phyloP scores from a whole-genome alignment of 805 yeast species.

The Metschnikowia lachancei region DNA sequence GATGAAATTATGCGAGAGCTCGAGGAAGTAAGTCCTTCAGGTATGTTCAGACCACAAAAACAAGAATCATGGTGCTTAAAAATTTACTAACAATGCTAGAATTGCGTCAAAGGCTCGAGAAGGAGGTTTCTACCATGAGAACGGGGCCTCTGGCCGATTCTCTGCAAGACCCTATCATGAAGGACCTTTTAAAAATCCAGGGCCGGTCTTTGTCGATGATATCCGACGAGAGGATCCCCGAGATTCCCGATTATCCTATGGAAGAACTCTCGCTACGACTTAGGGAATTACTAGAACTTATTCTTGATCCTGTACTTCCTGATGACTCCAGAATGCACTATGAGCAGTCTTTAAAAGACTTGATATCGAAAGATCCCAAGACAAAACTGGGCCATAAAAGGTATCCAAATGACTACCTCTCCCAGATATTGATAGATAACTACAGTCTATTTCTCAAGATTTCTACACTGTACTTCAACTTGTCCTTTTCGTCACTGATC shows the following conservation, averaged over 20 bases:
- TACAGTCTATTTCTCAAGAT: conserved; percentile 30
- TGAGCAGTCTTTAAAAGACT: conserved; percentile 27
- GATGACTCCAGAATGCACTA: conserved; percentile 30
- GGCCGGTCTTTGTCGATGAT: conserved; percentile 10
- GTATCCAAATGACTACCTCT: conserved; percentile 38
- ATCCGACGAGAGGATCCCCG: background rate
- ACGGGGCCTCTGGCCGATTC: conserved; percentile 7
- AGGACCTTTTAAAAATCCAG: conserved; percentile 31
- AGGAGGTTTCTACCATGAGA: conserved; percentile 7
- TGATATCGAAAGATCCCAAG: conserved; percentile 28
- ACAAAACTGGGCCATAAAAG: conserved; percentile 8
- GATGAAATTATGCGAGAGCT: conserved; percentile 6
- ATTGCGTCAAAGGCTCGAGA: conserved; percentile 6
- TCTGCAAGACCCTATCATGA: conserved; percentile 30
- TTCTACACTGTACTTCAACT: conserved; percentile 35
- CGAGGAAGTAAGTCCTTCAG: conserved; percentile 9
- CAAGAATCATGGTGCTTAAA: background rate
- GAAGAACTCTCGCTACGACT: conserved; percentile 33
- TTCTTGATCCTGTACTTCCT: conserved; percentile 30
- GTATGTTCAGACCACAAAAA: conserved; percentile 10
- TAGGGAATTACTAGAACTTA: conserved; percentile 28
- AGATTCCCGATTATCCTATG: conserved; percentile 19
- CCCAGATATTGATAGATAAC: conserved; percentile 40
- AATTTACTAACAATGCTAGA: conserved; percentile 5
- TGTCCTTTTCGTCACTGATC: conserved; percentile 38